Conservation (phyloP, 352 stramenopile species). For the Phytophthora sp. region DNA sequence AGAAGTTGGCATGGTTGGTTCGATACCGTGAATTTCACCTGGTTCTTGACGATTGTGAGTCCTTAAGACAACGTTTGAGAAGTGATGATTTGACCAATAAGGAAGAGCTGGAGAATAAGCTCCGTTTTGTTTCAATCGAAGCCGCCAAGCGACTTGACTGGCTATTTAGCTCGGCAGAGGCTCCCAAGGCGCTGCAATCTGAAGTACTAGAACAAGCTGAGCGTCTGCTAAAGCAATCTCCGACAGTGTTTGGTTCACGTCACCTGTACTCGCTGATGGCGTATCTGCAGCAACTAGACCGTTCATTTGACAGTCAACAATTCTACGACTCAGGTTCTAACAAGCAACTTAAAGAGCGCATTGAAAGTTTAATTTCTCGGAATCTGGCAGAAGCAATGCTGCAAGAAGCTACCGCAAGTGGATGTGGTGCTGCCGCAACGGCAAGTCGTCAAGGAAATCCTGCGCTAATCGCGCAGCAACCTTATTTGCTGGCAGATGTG, state of each 20-base stretch:
- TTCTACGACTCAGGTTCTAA: constrained; percentile 54
- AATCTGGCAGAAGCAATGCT: constrained; percentile 72
- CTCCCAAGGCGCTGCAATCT: constrained; percentile 49
- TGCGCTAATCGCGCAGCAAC: constrained; percentile 14
- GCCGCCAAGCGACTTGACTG: constrained; percentile 63
- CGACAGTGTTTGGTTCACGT: constrained; percentile 54
- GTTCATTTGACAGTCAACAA: constrained; percentile 62
- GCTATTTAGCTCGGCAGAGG: constrained; percentile 51
- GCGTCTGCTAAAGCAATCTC: constrained; percentile 50
- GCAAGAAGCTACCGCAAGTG: constrained; percentile 34
- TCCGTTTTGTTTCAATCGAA: constrained; percentile 67
- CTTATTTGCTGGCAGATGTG: constrained; percentile 34
- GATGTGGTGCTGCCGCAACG: constrained; percentile 1
- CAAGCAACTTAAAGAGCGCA: constrained; percentile 52
- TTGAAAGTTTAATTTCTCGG: constrained; percentile 57
- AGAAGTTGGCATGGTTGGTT: constrained; percentile 65
- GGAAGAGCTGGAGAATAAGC: constrained; percentile 45
- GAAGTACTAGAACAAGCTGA: constrained; percentile 57
- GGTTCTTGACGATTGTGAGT: constrained; percentile 67
- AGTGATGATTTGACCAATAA: constrained; percentile 19
- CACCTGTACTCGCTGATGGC: constrained; percentile 70
- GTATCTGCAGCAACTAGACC: constrained; percentile 69
- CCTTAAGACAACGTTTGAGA: constrained; percentile 41
- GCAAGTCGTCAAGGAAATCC: constrained; percentile 9
- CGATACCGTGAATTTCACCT: constrained; percentile 74